Evolutionary conservation across 257 asterid genomes (phyloP).

Genomic region (Solanum medicagineum): DNA sequence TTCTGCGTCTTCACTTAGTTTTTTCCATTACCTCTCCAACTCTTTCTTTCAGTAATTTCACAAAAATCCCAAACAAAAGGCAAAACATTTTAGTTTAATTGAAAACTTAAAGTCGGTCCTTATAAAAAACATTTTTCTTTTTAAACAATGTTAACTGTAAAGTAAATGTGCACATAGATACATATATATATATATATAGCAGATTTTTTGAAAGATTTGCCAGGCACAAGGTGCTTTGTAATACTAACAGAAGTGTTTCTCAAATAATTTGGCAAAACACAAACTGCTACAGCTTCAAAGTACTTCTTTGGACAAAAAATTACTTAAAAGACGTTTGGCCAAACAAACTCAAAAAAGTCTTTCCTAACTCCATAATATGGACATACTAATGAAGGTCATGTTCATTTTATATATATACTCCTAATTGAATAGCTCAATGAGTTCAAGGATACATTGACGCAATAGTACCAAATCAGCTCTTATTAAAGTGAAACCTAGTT

Average conservation of each 20-base stretch:
- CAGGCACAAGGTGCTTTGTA: neutral
- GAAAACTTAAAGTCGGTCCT: neutral
- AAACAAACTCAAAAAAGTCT: neutral
- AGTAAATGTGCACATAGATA: neutral
- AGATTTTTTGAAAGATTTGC: neutral
- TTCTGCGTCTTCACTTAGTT: neutral
- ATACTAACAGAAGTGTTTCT: neutral
- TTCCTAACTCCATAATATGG: neutral
- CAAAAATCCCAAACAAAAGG: neutral
- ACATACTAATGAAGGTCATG: neutral
- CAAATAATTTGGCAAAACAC: neutral
- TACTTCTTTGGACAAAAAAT: neutral
- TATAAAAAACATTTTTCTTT: neutral
- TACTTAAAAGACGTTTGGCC: neutral
- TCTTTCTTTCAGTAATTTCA: neutral
- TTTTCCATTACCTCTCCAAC: neutral
- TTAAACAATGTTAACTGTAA: neutral
- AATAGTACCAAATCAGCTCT: neutral
- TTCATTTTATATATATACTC: neutral
- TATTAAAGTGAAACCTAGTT: neutral
- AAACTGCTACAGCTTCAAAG: neutral
- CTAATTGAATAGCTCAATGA: neutral
- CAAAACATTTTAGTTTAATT: neutral
- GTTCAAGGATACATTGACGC: neutral
- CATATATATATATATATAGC: too few species aligned